Conservation (phyloP, 2,329 filamentous ascomycete species). For the Fusarium floridanum region DNA sequence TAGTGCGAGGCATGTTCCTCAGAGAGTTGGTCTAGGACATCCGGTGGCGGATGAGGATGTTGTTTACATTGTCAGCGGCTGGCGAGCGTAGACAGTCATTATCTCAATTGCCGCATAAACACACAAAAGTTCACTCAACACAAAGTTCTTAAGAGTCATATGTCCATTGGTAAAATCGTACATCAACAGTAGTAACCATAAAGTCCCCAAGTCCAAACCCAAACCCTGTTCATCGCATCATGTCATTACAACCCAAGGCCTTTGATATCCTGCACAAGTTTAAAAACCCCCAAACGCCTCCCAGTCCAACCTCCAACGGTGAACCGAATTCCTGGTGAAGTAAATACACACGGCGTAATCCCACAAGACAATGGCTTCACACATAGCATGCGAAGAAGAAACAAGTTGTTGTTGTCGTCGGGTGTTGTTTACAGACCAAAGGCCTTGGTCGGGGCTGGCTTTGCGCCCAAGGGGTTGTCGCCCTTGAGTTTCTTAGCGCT, state of each 20-base stretch:
- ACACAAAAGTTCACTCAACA: conserved; percentile 6
- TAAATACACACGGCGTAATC: conserved; percentile 28
- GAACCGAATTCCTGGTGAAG: conserved; percentile 30
- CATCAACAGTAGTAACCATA: conserved; percentile 31
- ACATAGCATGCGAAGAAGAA: conserved; percentile 12
- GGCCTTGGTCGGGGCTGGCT: conserved; percentile 49
- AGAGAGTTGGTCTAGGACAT: conserved; percentile 90
- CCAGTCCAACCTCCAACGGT: conserved; percentile 36
- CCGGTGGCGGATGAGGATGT: conserved; percentile 78
- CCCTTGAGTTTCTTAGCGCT: conserved; percentile 72
- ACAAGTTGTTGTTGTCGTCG: conserved; percentile 7
- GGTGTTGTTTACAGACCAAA: conserved; percentile 34
- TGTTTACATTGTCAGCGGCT: conserved; percentile 75
- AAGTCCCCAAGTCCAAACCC: conserved; percentile 32
- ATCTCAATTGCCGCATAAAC: background rate
- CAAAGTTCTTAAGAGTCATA: conserved; percentile 10
- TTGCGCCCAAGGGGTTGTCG: conserved; percentile 57
- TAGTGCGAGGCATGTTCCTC: conserved; percentile 93
- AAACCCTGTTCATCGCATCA: conserved; percentile 45
- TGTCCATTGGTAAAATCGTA: conserved; percentile 40
- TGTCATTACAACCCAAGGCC: conserved; percentile 47
- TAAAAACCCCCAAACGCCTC: conserved; percentile 39
- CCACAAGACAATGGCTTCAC: conserved; percentile 26
- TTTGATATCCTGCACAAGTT: conserved; percentile 40
- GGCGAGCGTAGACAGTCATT: conserved; percentile 63